Base-by-base conservation (phyloP, 306 rosid species). In the Lathyrus tuberosus region DNA sequence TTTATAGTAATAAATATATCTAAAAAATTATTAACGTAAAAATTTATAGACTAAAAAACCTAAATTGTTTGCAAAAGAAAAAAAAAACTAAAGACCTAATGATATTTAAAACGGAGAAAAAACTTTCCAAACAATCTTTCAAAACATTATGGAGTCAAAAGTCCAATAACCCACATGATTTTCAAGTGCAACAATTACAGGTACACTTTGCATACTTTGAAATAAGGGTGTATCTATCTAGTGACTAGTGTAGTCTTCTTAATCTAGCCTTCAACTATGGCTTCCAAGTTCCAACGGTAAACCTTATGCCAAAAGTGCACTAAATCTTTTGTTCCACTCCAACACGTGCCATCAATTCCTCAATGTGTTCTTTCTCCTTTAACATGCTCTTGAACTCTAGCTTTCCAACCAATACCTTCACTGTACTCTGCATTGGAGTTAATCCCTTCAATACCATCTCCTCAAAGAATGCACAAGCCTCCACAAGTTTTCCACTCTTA, bases 361-460 rank as follows among this genome's bases (percentile, higher is more conserved):
- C 86, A 56, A 84, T 52, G 28, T 52, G 89, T 35, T 67, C 78
- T 80, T 81, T 84, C 42, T 78, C 90, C 67, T 84, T 77, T 14
- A 71, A 44, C 98, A 86, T 88, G 65, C 67, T 67, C 83, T 73
- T 88, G 71, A 79, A 63, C 85, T 85, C 84, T 9, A 93, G 85
- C 69, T 65, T 72, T 78, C 67, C 60, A 72, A 24, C 56, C 84
- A 94, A 66, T 67, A 15, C 78, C 65, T 76, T 82, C 77, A 71
- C 53, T 10, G 83, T 83, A 77, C 35, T 24, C 31, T 72, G 56
- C 72, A 43, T 69, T 0, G 90, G 85, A 76, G 63, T 43, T 31
- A 85, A 69, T 15, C 81, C 90, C 71, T 59, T 84, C 14, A 51
- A 81, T 26, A 88, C 73, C 94, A 87, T 82, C 64, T 90, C 91